Evolutionary conservation across 2,329 filamentous ascomycete genomes (phyloP), one percentile per base, ranked within the genome.

Genomic region (Colletotrichum lini): DNA sequence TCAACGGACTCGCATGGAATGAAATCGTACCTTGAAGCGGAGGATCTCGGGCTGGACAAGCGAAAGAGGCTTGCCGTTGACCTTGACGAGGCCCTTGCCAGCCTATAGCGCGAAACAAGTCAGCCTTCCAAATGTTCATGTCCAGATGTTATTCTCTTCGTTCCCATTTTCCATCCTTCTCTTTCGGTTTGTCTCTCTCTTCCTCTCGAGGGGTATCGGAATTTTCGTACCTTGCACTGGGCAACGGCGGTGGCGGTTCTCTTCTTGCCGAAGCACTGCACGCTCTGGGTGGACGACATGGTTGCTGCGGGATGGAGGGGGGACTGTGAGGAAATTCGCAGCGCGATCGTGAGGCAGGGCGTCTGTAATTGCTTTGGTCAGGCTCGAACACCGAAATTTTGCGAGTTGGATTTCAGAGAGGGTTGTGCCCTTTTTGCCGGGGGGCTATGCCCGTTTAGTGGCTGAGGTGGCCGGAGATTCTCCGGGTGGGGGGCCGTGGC

Each of bases 241-340:
- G 94, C 94, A 88, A 97, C 94, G 82, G 92, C 92, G 77, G 92
- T 94, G 81, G 94, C 94, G 83, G 91, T 95, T 91, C 94, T 94
- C 91, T 95, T 95, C 93, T 98, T 98, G 92, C 95, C 95, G 93
- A 98, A 98, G 93, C 95, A 98, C 91, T 98, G 95, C 82, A 95
- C 93, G 86, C 91, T 93, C 88, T 93, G 92, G 80, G 89, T 88
- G 81, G 91, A 88, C 86, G 93, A 92, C 91, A 94, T 94, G 86
- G 83, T 93, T 88, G 84, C 82, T 82, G 80, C 77, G 67, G 65
- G 73, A 60, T 68, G 59, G 60, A 54, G 73, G 56, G 66, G 65
- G 69, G 30, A 64, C 60, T 65, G 49, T 67, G 47, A 70, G 44
- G 71, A 68, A 56, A 58, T 65, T 74, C 67, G 70, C 73, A 67